Base-by-base conservation (phyloP, 2,329 filamentous ascomycete genomes). In the Aspergillus viridinutans region DNA sequence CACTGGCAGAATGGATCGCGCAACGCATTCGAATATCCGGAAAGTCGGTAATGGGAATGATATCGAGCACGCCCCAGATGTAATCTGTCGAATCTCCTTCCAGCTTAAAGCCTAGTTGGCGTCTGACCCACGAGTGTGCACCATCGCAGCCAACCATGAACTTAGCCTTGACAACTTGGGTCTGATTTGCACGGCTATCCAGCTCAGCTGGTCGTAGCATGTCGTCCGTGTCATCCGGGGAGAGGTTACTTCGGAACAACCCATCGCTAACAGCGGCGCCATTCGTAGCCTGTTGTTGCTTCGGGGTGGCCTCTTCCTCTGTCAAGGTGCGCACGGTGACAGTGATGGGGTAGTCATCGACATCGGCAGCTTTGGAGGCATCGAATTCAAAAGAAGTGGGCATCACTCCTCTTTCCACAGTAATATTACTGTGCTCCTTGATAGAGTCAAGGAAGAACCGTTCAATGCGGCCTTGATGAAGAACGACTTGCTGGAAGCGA, bases 391-490 rank as follows among this genome's bases (percentile, higher is more conserved):
- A 73, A 0, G 74, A 74, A 42, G 81, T 78, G 0, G 86, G 85
- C 8, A 88, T 70, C 1, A 87, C 80, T 0, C 81, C 82, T 3
- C 85, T 78, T 63, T 89, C 86, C 12, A 90, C 78, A 4, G 69
- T 66, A 49, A 86, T 80, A 17, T 81, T 79, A 2, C 80, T 81
- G 63, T 82, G 71, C 53, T 82, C 72, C 60, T 80, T 78, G 52
- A 88, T 82, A 49, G 81, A 80, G 59, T 88, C 85, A 0, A 87
- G 75, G 63, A 89, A 85, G 67, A 86, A 87, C 1, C 80, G 76
- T 67, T 90, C 88, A 58, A 90, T 84, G 1, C 87, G 82, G 3
- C 87, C 88, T 72, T 91, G 88, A 63, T 90, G 87, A 42, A 92
- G 70, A 3, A 89, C 84, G 3, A 85, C 81, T 66, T 90, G 82